phyloP scores from a whole-genome alignment of 192 early-diverging fungal genomes.

The Coemansia sp. region DNA sequence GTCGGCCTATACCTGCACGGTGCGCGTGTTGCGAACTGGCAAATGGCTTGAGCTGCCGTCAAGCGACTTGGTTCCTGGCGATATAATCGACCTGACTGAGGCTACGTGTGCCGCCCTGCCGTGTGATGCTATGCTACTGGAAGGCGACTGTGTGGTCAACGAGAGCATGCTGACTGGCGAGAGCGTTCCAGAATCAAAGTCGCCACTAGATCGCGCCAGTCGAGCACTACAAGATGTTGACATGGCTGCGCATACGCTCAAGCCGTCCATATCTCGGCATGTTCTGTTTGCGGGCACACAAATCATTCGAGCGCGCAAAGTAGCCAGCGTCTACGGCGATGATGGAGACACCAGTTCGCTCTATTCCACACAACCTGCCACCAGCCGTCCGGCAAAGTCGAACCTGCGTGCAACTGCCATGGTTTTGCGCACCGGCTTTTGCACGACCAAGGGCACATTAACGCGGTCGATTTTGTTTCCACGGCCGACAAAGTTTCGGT shows the following conservation, averaged over 20 bases:
- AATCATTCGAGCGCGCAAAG: constrained; percentile 67
- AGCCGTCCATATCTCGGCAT: constrained; percentile 66
- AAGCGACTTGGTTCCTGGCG: constrained; percentile 86
- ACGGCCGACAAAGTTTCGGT: constrained; percentile 86
- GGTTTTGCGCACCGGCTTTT: constrained; percentile 87
- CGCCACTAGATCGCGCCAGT: constrained; percentile 48
- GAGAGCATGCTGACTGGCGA: constrained; percentile 99
- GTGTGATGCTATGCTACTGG: constrained; percentile 85
- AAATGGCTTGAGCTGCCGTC: constrained; percentile 50
- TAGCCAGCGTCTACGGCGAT: constrained; percentile 9
- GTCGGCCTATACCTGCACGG: constrained; percentile 72
- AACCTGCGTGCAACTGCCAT: constrained; percentile 62
- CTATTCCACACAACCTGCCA: too few relatives aligned
- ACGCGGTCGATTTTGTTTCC: constrained; percentile 94
- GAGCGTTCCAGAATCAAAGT: constrained; percentile 88
- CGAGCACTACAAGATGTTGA: constrained; percentile 15
- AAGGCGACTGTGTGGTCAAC: constrained; percentile 94
- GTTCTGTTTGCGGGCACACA: constrained; percentile 92
- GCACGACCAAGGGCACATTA: constrained; percentile 91
- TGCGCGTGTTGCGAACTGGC: constrained; percentile 60
- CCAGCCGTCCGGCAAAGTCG: not conserved
- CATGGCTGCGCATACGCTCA: constrained; percentile 29
- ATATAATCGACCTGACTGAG: constrained; percentile 74
- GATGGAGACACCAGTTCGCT: too few relatives aligned
- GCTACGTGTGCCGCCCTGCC: constrained; percentile 59